Evolutionary conservation across 2,329 filamentous ascomycete genomes (phyloP).

Genomic region (Cryphonectria radicalis): DNA sequence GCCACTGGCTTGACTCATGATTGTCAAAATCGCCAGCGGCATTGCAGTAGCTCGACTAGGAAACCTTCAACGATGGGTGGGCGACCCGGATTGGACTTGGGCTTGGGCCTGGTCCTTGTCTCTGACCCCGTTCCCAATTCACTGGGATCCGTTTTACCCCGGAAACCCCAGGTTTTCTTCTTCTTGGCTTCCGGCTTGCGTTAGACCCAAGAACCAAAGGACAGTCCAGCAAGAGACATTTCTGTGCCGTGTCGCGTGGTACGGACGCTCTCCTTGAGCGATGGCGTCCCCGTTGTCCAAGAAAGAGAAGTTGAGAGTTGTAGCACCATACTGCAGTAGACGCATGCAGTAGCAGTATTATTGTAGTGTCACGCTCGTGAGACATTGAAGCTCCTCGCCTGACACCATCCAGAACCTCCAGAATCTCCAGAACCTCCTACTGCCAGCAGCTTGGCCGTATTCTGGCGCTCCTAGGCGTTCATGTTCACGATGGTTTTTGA

Average conservation of each 20-base stretch:
- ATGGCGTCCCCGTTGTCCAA: background rate
- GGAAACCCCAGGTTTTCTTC: slow-evolving; percentile 14
- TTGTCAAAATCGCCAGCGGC: background rate
- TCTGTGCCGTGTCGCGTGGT: background rate
- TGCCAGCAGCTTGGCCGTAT: background rate
- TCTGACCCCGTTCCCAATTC: slow-evolving; percentile 2
- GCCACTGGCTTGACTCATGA: background rate
- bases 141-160: slow-evolving; percentile 20
- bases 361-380: background rate
- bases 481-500: background rate
- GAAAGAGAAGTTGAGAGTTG: background rate
- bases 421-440: background rate
- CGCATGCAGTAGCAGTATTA: slow-evolving; percentile 3
- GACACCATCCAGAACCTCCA: background rate
- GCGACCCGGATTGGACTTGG: background rate
- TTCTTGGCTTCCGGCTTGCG: background rate
- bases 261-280: background rate
- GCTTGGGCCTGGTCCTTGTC: background rate
- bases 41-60: slow-evolving; percentile 2
- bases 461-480: background rate
- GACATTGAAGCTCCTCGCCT: background rate
- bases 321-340: background rate
- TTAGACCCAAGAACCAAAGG: background rate
- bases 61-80: background rate
- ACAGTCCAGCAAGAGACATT: background rate